These are phyloP conservation scores for Moniliophthora roreri DNA, from an alignment of 1,284 basidiomycete genomes.

Conservation along the genomic window DNA sequence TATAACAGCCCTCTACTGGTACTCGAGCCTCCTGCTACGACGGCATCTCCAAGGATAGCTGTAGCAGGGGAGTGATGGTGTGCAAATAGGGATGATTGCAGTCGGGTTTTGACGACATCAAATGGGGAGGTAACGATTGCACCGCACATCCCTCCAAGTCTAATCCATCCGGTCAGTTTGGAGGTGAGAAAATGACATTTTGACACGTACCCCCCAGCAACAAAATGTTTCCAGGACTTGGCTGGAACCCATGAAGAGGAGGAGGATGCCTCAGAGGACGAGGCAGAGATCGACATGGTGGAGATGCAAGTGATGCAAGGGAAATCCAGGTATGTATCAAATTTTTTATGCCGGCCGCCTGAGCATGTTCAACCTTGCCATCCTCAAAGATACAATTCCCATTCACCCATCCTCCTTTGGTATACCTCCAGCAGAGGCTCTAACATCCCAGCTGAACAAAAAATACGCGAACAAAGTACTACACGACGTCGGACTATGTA, in stretches of 20 bases:
- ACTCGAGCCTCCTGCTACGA: constrained; percentile 41
- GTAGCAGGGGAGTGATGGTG: constrained; percentile 51
- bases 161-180: constrained; percentile 29
- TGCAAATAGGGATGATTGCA: constrained; percentile 89
- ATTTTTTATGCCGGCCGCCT: too few species aligned
- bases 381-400: constrained; percentile 65
- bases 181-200: constrained; percentile 3
- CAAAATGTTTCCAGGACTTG: constrained; percentile 83
- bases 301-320: too few species aligned
- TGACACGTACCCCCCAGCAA: constrained; percentile 80
- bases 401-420: constrained; percentile 78
- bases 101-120: constrained; percentile 96
- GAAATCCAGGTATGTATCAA: too few species aligned
- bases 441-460: constrained; percentile 82
- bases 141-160: constrained; percentile 96
- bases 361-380: constrained; percentile 16
- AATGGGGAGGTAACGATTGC: constrained; percentile 96
- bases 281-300: constrained; percentile 9
- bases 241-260: constrained; percentile 40
- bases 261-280: constrained; percentile 9
- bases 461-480: constrained; percentile 94
- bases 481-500: constrained; percentile 89
- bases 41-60: constrained; percentile 39
- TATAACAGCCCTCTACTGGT: constrained; percentile 65
- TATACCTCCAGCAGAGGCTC: constrained; percentile 66